Base-by-base conservation (phyloP, 2,329 filamentous ascomycete species). In the Zasmidium citrigriseum region DNA sequence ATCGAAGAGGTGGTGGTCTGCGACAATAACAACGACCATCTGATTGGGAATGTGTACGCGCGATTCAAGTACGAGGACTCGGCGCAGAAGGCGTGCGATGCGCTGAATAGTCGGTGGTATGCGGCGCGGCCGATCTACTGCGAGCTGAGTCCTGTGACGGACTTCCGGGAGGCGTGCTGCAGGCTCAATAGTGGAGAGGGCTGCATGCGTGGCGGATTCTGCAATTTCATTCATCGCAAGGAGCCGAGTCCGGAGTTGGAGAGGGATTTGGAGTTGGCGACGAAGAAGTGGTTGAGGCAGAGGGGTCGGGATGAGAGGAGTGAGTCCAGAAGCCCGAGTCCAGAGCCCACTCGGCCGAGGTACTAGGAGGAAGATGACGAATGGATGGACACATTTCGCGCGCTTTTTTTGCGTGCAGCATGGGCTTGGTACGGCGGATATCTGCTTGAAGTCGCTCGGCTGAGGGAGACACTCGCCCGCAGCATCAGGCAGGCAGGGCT, bases 11-110 rank as follows among this genome's bases (percentile, higher is more conserved):
- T 99, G 12, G 95, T 99, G 12, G 93, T 99, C 2, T 99, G 95
- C 79, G 95, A 99, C 80, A 99, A 99, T 78, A 98, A 98, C 79
- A 99, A 99, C 79, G 95, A 99, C 75, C 93, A 99, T 79, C 84
- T 99, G 54, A 97, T 99, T 74, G 95, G 95, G 72, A 99, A 99
- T 78, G 95, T 99, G 72, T 99, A 99, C 81, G 95, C 95, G 52
- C 91, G 95, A 68, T 99, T 98, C 89, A 99, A 99, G 80, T 99
- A 98, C 84, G 95, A 99, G 83, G 95, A 99, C 77, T 89, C 88
- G 55, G 93, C 95, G 52, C 93, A 98, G 76, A 86, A 87, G 64
- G 95, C 95, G 61, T 97, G 93, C 83, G 95, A 98, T 78, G 89
- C 89, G 61, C 86, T 98, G 68, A 99, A 98, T 78, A 88, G 85